Evolutionary conservation across 352 stramenopile genomes (phyloP).

Genomic region (Thalassiosira hispida): DNA sequence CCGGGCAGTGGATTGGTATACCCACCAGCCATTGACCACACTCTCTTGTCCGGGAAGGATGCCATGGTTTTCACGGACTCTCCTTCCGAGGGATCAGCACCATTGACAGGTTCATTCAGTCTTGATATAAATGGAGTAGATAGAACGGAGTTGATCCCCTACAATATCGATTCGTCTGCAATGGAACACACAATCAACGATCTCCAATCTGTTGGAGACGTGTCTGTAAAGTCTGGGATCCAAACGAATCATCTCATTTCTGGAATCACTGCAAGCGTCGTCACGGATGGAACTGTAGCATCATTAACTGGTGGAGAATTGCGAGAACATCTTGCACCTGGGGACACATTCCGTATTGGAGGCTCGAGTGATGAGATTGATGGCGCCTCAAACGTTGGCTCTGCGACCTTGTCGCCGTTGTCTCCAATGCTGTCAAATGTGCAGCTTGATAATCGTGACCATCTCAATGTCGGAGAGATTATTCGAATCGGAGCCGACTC

Average conservation of each 20-base stretch:
- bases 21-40: constrained; percentile 61
- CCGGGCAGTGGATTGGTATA: constrained; percentile 84
- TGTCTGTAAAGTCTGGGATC: constrained; percentile 69
- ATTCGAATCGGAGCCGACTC: constrained; percentile 89
- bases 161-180: constrained; percentile 71
- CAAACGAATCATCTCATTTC: constrained; percentile 67
- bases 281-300: constrained; percentile 62
- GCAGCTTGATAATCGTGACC: constrained; percentile 64
- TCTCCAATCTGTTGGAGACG: constrained; percentile 77
- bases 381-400: constrained; percentile 61
- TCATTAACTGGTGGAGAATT: constrained; percentile 74
- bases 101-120: constrained; percentile 79
- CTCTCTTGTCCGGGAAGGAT: constrained; percentile 51
- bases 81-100: constrained; percentile 62
- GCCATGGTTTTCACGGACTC: constrained; percentile 45
- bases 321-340: constrained; percentile 72
- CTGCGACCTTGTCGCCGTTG: constrained; percentile 29
- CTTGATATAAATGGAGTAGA: constrained; percentile 70
- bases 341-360: constrained; percentile 83
- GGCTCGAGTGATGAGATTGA: constrained; percentile 57
- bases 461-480: constrained; percentile 87
- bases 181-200: constrained; percentile 81
- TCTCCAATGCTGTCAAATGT: constrained; percentile 56
- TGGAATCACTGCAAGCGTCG: constrained; percentile 72
- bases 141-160: constrained; percentile 70